Conservation (phyloP, 2,329 filamentous ascomycete species). For the Neospermospora avenae region DNA sequence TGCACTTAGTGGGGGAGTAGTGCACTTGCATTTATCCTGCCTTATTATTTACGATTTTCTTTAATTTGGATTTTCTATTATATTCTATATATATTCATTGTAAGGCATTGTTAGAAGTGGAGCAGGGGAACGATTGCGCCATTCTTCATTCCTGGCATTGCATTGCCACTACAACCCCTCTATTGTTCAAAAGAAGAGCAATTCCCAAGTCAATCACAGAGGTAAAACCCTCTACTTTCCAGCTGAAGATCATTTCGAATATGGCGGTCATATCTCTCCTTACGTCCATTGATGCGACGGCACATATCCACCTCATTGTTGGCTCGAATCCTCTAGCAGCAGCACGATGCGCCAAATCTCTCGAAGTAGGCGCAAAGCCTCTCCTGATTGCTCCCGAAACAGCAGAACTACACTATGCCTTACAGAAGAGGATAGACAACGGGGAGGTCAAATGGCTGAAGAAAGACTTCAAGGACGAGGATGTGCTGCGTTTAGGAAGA, state of each 20-base stretch:
- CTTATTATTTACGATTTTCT: not conserved
- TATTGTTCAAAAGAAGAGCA: not conserved
- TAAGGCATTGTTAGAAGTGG: not conserved
- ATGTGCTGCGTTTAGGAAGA: conserved; percentile 75
- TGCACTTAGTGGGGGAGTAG: not conserved
- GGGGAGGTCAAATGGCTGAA: conserved; percentile 64
- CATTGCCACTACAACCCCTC: not conserved
- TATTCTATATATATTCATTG: not conserved
- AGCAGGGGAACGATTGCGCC: not conserved
- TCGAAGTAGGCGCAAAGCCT: conserved; percentile 78
- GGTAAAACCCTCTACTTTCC: not conserved
- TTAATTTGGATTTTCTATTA: not conserved
- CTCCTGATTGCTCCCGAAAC: conserved; percentile 71
- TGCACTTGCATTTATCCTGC: not conserved
- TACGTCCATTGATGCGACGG: conserved; percentile 66
- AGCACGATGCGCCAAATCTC: conserved; percentile 72
- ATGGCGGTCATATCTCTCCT: conserved; percentile 52
- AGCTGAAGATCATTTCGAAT: not conserved
- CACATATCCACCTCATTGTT: conserved; percentile 77
- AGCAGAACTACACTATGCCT: conserved; percentile 53
- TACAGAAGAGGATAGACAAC: conserved; percentile 63
- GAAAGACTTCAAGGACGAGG: conserved; percentile 64
- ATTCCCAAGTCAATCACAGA: not conserved
- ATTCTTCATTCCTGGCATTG: not conserved
- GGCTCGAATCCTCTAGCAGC: conserved; percentile 87